Evolutionary conservation across 2,329 filamentous ascomycete genomes (phyloP).

Genomic region (Aspergillus sp.): DNA sequence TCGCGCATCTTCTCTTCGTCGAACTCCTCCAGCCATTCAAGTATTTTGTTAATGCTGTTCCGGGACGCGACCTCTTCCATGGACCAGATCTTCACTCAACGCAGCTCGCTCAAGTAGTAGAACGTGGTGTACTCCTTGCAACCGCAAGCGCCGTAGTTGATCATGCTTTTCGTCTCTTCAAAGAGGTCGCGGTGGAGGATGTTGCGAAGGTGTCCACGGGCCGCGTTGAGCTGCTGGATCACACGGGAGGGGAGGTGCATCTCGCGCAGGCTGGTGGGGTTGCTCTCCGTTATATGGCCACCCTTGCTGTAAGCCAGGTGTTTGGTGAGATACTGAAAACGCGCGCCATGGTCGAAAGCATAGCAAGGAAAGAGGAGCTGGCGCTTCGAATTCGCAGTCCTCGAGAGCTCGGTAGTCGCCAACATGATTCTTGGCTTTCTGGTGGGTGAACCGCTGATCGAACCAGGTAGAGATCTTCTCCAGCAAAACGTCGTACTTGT

Average conservation of each 20-base stretch:
- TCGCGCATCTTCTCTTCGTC: not conserved
- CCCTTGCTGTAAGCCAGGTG: not conserved
- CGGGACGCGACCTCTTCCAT: not conserved
- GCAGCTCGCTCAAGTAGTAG: not conserved
- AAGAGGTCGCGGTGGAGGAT: slow-evolving; percentile 3
- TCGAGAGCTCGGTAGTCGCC: too few species aligned
- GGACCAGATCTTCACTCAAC: not conserved
- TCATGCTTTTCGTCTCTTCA: not conserved
- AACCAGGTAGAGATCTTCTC: too few species aligned
- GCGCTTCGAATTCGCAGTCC: not conserved
- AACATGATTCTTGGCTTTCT: too few species aligned
- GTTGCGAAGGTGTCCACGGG: slow-evolving; percentile 4
- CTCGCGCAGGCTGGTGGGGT: not conserved
- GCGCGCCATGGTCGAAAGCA: not conserved
- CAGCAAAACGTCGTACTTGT: too few species aligned
- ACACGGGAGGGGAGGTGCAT: slow-evolving; percentile 3
- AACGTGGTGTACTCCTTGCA: slow-evolving; percentile 6
- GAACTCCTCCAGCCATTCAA: not conserved
- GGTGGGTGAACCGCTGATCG: too few species aligned
- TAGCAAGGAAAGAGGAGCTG: slow-evolving; percentile 3
- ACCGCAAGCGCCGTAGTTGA: not conserved
- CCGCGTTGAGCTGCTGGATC: slow-evolving; percentile 7
- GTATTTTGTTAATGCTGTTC: not conserved
- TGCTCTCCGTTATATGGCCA: slow-evolving; percentile 1
- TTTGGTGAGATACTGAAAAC: not conserved